Conservation (phyloP, 2,329 filamentous ascomycete species). For the Ophiocordyceps camponoti-floridani region DNA sequence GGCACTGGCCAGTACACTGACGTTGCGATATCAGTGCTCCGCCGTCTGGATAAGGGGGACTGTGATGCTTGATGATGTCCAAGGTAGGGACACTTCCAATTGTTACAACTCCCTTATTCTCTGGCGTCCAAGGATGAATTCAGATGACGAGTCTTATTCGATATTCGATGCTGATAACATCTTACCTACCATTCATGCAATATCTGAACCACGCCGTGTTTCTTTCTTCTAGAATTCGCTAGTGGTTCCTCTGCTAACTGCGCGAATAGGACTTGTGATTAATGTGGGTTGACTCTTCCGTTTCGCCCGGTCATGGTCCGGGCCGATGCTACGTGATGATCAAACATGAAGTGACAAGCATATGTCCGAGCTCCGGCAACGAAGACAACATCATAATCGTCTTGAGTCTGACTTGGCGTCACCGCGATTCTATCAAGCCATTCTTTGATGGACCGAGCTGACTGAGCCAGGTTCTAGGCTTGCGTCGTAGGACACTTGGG, state of each 20-base stretch:
- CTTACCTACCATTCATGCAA: constrained; percentile 59
- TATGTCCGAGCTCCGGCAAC: constrained; percentile 69
- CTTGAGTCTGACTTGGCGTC: not conserved
- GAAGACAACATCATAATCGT: constrained; percentile 14
- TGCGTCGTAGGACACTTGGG: not conserved
- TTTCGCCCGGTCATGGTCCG: not conserved
- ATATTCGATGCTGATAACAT: constrained; percentile 53
- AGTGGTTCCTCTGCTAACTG: constrained; percentile 1
- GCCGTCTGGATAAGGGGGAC: not conserved
- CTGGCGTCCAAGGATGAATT: constrained; percentile 15
- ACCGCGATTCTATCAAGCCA: not conserved
- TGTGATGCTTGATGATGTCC: not conserved
- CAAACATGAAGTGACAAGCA: constrained; percentile 80
- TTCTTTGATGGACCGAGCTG: not conserved
- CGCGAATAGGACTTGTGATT: not conserved
- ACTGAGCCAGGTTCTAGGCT: not conserved
- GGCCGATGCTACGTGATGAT: constrained; percentile 51
- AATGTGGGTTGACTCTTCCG: not conserved
- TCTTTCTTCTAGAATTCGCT: not conserved
- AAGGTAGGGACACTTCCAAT: not conserved
- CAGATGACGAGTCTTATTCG: constrained; percentile 70
- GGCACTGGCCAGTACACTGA: not conserved
- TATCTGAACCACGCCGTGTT: constrained; percentile 19
- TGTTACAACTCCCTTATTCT: constrained; percentile 1
- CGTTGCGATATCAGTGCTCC: not conserved